Evolutionary conservation across 108 stramenopile genomes (phyloP).

Genomic region (Phaeodactylum tricornutum): DNA sequence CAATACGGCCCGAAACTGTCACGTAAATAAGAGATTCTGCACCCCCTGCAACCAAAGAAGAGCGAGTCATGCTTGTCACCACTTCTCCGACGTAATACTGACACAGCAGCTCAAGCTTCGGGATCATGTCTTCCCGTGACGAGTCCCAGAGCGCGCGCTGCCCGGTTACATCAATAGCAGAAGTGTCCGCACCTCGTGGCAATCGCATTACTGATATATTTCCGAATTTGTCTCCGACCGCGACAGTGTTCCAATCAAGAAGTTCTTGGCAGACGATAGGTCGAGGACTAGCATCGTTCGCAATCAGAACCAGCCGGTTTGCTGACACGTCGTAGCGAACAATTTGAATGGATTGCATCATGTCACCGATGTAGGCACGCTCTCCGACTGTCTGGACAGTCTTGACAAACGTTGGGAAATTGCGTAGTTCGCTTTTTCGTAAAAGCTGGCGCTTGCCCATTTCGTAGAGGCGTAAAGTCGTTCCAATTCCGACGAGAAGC

Average conservation of each 20-base stretch:
- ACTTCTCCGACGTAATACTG: constrained; percentile 90
- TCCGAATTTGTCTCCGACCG: constrained; percentile 95
- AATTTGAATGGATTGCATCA: constrained; percentile 83
- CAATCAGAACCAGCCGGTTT: constrained; percentile 81
- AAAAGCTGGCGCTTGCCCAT: constrained; percentile 96
- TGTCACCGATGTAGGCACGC: constrained; percentile 84
- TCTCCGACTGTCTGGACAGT: constrained; percentile 81
- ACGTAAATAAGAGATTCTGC: constrained; percentile 87
- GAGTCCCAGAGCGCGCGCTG: constrained; percentile 68
- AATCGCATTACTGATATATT: constrained; percentile 88
- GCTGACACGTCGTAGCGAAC: constrained; percentile 82
- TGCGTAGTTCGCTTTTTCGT: constrained; percentile 90
- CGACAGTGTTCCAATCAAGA: constrained; percentile 94
- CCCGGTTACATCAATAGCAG: constrained; percentile 62
- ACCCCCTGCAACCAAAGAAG: constrained; percentile 83
- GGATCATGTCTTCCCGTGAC: constrained; percentile 43
- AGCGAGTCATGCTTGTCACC: constrained; percentile 85
- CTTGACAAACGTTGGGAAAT: constrained; percentile 82
- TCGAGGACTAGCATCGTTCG: constrained; percentile 84
- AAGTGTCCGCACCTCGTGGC: constrained; percentile 67
- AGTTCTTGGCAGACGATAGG: constrained; percentile 79
- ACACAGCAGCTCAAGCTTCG: constrained; percentile 81
- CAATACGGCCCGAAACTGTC: constrained; percentile 89
- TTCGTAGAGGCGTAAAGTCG: constrained; percentile 83
- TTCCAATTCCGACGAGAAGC: constrained; percentile 90